Evolutionary conservation across 148 eudicot genomes (phyloP), one percentile per base, ranked within the genome.

Genomic region (Fallopia convolvulus): DNA sequence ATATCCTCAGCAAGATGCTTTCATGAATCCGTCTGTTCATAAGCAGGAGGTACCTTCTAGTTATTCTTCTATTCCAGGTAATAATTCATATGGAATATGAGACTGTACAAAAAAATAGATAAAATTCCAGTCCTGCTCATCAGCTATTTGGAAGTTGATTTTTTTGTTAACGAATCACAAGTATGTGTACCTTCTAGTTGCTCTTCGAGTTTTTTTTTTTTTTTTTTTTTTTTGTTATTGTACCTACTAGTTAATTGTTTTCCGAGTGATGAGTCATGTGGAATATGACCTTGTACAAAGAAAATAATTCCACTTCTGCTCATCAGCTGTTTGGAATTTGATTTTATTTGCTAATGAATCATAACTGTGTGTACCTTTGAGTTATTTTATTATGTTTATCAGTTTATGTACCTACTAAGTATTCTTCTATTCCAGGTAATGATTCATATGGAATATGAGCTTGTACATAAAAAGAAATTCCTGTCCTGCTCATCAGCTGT

Each of bases 11-110:
- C 89, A 82, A 80, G 87, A 86, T 81, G 84, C 80, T 77, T 77
- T 86, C 79, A 81, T 86, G 76, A 88, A 81, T 77, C 72, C 91
- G 81, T 79, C 87, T 49, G 88, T 82, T 88, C 91, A 87, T 88
- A 94, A 89, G 99, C 99, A 89, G 99, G 99, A 95, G 99, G 99
- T 95, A 92, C 93, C 99, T 95, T 95, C 94, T 92, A 95, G 97
- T 95, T 92, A 95, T 95, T 91, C 97, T 89, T 88, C 97, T 91
- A 79, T 87, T 84, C 80, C 97, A 95, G 99, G 99, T 95, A 95
- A 95, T 85, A 46, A 68, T 85, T 84, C 80, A 80, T 80, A 80
- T 89, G 85, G 78, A 76, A 68, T 7, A 68, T 36, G 46, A 33
- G 9, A 10, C 32, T 68, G 72, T 39, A 1, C 42, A 33, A 66